Evolutionary conservation across 768 basidiomycete species (phyloP).

Genomic region (Russula griseocarnosa): DNA sequence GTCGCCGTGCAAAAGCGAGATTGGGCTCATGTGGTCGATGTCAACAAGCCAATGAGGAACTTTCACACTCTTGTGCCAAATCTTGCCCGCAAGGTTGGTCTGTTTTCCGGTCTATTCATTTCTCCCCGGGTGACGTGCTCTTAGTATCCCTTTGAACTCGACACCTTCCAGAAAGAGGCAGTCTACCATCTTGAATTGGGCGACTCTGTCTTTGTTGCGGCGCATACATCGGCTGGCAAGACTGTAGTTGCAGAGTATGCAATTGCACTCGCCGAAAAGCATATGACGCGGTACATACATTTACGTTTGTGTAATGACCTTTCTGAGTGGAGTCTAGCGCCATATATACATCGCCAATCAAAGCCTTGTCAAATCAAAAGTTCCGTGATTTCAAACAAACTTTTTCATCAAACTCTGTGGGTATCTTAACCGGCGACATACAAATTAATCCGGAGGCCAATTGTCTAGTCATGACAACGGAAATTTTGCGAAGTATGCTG

Average conservation of each 20-base stretch:
- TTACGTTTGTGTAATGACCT: not conserved
- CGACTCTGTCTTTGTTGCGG: slow-evolving; percentile 98
- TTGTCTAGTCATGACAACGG: slow-evolving; percentile 97
- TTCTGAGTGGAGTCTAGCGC: slow-evolving; percentile 50
- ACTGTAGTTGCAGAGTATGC: slow-evolving; percentile 99
- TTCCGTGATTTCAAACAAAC: slow-evolving; percentile 98
- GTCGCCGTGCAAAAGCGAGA: slow-evolving; percentile 71
- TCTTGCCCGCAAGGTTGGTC: slow-evolving; percentile 83
- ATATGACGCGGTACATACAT: slow-evolving; percentile 86
- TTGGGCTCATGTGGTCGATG: slow-evolving; percentile 97
- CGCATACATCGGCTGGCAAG: slow-evolving; percentile 99
- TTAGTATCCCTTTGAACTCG: slow-evolving; percentile 97
- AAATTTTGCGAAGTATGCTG: slow-evolving; percentile 96
- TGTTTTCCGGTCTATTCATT: not conserved
- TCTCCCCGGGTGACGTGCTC: slow-evolving; percentile 1
- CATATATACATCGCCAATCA: slow-evolving; percentile 98
- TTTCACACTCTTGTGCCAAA: slow-evolving; percentile 92
- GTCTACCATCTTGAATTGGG: slow-evolving; percentile 97
- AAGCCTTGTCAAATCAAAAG: slow-evolving; percentile 97
- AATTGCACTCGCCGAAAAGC: slow-evolving; percentile 92
- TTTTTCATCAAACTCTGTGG: slow-evolving; percentile 85
- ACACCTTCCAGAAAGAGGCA: slow-evolving; percentile 98
- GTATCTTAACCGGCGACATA: slow-evolving; percentile 96
- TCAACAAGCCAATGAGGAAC: slow-evolving; percentile 84
- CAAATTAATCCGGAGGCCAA: slow-evolving; percentile 98